Evolutionary conservation across 768 basidiomycete species (phyloP), one percentile per base, ranked within the genome.

Genomic region (Mycena epipterygia): DNA sequence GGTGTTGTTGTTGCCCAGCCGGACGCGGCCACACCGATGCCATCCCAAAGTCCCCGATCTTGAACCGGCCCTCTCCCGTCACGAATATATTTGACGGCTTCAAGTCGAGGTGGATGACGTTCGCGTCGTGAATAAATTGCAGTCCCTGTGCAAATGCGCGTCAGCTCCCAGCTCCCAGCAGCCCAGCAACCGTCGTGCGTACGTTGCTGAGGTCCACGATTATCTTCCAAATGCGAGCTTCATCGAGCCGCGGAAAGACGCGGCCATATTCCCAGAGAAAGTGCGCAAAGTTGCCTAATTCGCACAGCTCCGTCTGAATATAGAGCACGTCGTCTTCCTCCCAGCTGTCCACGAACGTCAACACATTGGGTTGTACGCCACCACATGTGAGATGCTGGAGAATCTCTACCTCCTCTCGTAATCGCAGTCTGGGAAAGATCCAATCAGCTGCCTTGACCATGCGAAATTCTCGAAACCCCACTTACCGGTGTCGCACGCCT

Each of bases 1-100:
- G n/a, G n/a, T n/a, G 61, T 27, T 84, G 76, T 21, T 78, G 78
- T 27, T 25, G 21, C 41, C 30, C 14, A 11, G 49, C 30, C 27
- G 35, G 17, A 42, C 96, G 85, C 0, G 96, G 95, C 93, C 95
- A 97, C 60, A 95, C 76, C 8, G 95, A 95, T n/a, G 97, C 97
- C 91, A 99, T 96, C 12, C 98, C 98, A 83, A 99, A 98, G 80
- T 99, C 98, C 11, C 97, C 97, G 79, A 99, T 96, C 84, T 95
- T 96, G 84, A 99, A 93, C 51, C 93, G 89, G 2, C 98, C 98
- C 48, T 91, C 88, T 11, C 86, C 85, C 13, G 95, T 96, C 75
- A 99, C 87, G 78, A 99, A 96, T 58, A 99, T 92, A 79, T 99
- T 99, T 48, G 95, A 95, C 16, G 98, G 98, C 84, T 99, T 99